phyloP scores from a whole-genome alignment of 495 filamentous ascomycete species.

The Evansstolkia leycettana region DNA sequence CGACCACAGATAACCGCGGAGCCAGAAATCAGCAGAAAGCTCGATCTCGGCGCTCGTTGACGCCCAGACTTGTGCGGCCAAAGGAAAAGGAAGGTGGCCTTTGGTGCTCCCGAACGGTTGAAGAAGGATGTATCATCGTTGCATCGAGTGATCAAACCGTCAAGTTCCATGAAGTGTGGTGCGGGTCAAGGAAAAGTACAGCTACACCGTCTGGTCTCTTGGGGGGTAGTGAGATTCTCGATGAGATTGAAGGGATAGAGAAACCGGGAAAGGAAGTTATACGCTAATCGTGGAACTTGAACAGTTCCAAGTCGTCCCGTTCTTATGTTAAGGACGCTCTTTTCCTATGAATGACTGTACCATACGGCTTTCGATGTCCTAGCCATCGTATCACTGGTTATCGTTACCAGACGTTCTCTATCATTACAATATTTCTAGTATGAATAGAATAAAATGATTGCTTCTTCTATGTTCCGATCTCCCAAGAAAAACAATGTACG shows the following conservation, averaged over 20 bases:
- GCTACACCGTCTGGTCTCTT: slow-evolving; percentile 52
- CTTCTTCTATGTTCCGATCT: neutral
- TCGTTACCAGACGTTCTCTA: no score
- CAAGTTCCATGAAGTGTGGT: slow-evolving; percentile 95
- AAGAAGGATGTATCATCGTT: slow-evolving; percentile 88
- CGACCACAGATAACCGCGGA: neutral
- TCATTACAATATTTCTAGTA: no score
- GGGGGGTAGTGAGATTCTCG: slow-evolving; percentile 80
- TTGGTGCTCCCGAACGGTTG: slow-evolving; percentile 46
- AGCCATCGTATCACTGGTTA: no score
- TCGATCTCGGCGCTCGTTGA: neutral
- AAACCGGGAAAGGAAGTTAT: slow-evolving; percentile 47
- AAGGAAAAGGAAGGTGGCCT: slow-evolving; percentile 36
- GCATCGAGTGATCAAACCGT: slow-evolving; percentile 89
- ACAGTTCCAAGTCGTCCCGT: no score
- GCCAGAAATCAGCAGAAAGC: neutral
- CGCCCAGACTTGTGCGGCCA: slow-evolving; percentile 14
- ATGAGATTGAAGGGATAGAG: slow-evolving; percentile 74
- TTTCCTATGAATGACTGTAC: no score
- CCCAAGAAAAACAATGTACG: neutral
- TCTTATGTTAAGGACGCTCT: no score
- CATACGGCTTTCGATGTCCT: no score
- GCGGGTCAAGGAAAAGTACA: slow-evolving; percentile 44
- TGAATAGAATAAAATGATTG: no score
- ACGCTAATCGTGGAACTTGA: slow-evolving; percentile 11